Conservation (phyloP, 768 basidiomycete species). For the Sarcomyxa edulis region DNA sequence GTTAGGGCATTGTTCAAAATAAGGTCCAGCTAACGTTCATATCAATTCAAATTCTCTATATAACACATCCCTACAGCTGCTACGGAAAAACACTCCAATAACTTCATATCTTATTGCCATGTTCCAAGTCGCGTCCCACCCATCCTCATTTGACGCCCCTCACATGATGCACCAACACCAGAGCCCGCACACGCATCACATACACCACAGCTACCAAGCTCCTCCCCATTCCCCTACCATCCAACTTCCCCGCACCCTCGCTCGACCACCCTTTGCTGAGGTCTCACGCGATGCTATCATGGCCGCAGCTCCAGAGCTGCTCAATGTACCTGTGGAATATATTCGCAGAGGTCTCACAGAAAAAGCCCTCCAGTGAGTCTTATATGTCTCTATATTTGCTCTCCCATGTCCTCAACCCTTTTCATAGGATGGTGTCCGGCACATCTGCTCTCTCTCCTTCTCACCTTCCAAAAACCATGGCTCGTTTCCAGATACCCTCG, state of each 20-base stretch:
- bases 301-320: constrained; percentile 65
- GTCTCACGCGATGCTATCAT: constrained; percentile 54
- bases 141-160: too few relatives aligned
- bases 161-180: too few relatives aligned
- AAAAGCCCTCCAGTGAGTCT: constrained; percentile 36
- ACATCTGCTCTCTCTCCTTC: constrained; percentile 46
- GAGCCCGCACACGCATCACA: too few relatives aligned
- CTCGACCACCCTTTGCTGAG: constrained; percentile 54
- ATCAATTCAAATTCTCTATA: too few relatives aligned
- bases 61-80: too few relatives aligned
- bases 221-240: constrained; percentile 26
- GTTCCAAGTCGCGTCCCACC: too few relatives aligned
- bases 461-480: constrained; percentile 55
- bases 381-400: constrained; percentile 11
- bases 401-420: constrained; percentile 12
- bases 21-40: too few relatives aligned
- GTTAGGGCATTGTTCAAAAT: too few relatives aligned
- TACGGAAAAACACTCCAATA: too few relatives aligned
- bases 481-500: constrained; percentile 53
- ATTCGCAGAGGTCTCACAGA: constrained; percentile 56
- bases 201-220: too few relatives aligned
- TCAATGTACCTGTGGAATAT: constrained; percentile 61
- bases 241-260: constrained; percentile 69
- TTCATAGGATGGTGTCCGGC: constrained; percentile 47
- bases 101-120: too few relatives aligned